A percentile compares a stretch with the other conserved stretches of the same genome.
These are phyloP conservation scores for Dactylellina leptospora DNA, from an alignment of 2,329 filamentous ascomycete species.

Conservation along the genomic window DNA sequence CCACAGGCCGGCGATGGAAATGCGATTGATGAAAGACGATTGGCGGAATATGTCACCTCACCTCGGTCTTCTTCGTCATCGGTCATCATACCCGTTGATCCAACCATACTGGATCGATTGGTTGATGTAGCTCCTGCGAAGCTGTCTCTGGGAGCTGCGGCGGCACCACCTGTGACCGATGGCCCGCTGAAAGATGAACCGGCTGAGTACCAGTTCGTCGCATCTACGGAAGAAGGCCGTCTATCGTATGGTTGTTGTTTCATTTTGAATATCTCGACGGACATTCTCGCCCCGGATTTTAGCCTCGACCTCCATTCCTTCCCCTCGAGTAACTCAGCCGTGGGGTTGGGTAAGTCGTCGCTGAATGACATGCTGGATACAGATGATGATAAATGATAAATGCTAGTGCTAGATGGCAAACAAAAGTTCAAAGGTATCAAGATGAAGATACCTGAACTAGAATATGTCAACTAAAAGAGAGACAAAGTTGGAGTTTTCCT, in stretches of 20 bases:
- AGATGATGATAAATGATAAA: not conserved
- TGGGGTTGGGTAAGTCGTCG: conserved; percentile 14
- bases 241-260: conserved; percentile 44
- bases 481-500: not conserved
- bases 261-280: conserved; percentile 38
- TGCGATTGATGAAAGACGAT: conserved; percentile 25
- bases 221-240: conserved; percentile 37
- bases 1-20: conserved; percentile 27
- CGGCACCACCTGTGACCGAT: conserved; percentile 12
- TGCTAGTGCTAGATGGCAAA: not conserved
- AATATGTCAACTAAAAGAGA: not conserved
- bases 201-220: conserved; percentile 26
- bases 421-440: not conserved
- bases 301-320: conserved; percentile 34
- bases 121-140: not conserved
- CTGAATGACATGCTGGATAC: conserved; percentile 28
- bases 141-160: not conserved
- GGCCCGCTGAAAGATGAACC: conserved; percentile 31
- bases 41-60: conserved; percentile 31
- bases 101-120: conserved; percentile 18
- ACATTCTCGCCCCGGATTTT: conserved; percentile 19
- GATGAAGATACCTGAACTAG: not conserved
- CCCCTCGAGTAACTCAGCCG: conserved; percentile 10
- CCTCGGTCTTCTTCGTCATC: conserved; percentile 37
- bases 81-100: conserved; percentile 4